Evolutionary conservation across 371 early-diverging fungal species (phyloP).

Genomic region (Dinochytrium kinnereticum): DNA sequence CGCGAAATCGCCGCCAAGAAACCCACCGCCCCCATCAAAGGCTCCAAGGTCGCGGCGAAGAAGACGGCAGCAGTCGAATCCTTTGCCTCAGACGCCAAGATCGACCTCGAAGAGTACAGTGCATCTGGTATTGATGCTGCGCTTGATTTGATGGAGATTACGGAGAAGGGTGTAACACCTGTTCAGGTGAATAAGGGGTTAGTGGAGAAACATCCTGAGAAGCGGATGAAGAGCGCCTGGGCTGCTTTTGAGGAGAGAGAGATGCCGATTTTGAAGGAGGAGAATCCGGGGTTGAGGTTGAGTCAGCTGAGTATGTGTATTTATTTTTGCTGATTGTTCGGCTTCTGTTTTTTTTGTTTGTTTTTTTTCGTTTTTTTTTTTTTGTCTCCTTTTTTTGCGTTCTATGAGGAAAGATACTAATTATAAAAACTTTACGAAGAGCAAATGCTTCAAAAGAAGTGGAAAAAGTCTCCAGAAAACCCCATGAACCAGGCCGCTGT

Average conservation of each 20-base stretch:
- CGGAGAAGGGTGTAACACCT: constrained; percentile 21
- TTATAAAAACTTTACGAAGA: too few species aligned
- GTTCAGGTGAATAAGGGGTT: constrained; percentile 1
- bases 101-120: constrained; percentile 34
- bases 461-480: constrained; percentile 59
- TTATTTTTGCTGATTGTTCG: background rate
- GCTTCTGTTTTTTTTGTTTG: background rate
- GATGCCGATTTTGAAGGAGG: constrained; percentile 50
- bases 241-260: constrained; percentile 56
- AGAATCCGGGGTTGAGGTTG: constrained; percentile 53
- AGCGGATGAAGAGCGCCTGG: constrained; percentile 56
- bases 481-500: constrained; percentile 46
- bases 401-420: background rate
- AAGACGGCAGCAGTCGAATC: constrained; percentile 18
- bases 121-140: constrained; percentile 56
- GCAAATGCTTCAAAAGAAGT: constrained; percentile 54
- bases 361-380: background rate
- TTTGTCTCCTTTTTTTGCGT: background rate
- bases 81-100: constrained; percentile 7
- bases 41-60: constrained; percentile 24
- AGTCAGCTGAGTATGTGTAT: constrained; percentile 42
- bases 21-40: constrained; percentile 24
- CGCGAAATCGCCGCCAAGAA: constrained; percentile 28
- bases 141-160: constrained; percentile 45
- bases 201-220: constrained; percentile 59